Evolutionary conservation across 306 rosid genomes (phyloP), one percentile per base, ranked within the genome.

Genomic region (Dryas alaskensis): DNA sequence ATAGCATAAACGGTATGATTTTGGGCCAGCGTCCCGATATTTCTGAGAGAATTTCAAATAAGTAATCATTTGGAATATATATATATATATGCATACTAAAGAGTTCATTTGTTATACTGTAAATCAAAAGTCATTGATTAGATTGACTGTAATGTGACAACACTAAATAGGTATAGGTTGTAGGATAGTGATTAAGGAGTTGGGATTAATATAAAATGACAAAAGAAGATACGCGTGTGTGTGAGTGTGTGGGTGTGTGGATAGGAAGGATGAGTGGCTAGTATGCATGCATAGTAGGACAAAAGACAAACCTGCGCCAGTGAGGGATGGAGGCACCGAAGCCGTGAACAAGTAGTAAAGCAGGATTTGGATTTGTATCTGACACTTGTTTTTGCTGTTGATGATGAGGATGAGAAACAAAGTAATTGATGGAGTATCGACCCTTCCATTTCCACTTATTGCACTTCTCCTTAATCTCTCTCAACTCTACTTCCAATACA

Each of bases 321-420:
- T 93, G 98, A 75, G 87, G 87, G 82, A 93, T 80, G 58, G 98
- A 93, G 52, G 98, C 98, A 77, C 98, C 98, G 46, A 93, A 93
- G 57, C 98, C 98, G 81, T 91, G 98, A 60, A 93, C 91, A 73
- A 93, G 93, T 75, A 93, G 92, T 37, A 91, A 6, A 79, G 96
- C 79, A 77, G 93, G 87, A 76, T 87, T 73, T 39, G 73, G 53
- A 54, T 69, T 81, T 54, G 81, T 65, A 60, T 17, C 9, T n/a
- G 59, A 11, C 6, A 4, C 8, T 11, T 48, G 63, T 8, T 63
- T 8, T 8, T 59, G 53, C 25, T 60, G 70, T 55, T 4, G 48
- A 27, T 4, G 48, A 27, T 75, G 44, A 17, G 43, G 81, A 78
- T 14, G 70, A 43, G 85, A 90, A 80, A 89, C 92, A 42, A 81